These are phyloP conservation scores for Isabelozyma gotoi DNA, from an alignment of 805 yeast species.

Conservation along the genomic window DNA sequence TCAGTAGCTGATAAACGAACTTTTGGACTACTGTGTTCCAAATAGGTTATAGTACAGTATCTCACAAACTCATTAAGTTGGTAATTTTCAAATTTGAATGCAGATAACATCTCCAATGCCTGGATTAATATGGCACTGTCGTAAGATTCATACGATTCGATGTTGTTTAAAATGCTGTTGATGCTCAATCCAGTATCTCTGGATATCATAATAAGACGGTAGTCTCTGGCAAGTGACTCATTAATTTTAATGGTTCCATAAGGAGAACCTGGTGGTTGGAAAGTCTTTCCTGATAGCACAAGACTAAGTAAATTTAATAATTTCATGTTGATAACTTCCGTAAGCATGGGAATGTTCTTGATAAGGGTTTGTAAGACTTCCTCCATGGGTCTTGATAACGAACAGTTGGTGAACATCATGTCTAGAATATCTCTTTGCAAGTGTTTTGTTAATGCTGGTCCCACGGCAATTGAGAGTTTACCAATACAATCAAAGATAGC, in stretches of 20 bases:
- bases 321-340: constrained; percentile 67
- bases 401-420: constrained; percentile 70
- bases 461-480: constrained; percentile 82
- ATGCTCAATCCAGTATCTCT: constrained; percentile 60
- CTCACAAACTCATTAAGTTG: constrained; percentile 86
- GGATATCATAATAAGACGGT: constrained; percentile 69
- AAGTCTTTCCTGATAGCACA: constrained; percentile 78
- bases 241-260: constrained; percentile 59
- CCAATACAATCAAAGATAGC: constrained; percentile 89
- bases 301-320: constrained; percentile 69
- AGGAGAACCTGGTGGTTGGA: constrained; percentile 85
- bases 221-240: constrained; percentile 67
- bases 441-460: constrained; percentile 89
- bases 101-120: constrained; percentile 73
- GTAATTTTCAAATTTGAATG: constrained; percentile 71
- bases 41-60: constrained; percentile 77
- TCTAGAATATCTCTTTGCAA: constrained; percentile 79
- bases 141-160: constrained; percentile 29
- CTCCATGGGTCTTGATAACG: constrained; percentile 81
- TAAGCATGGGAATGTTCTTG: constrained; percentile 75
- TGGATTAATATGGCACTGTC: constrained; percentile 61
- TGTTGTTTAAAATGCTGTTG: constrained; percentile 29
- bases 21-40: constrained; percentile 74
- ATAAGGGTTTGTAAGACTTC: constrained; percentile 68
- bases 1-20: constrained; percentile 84